phyloP scores from a whole-genome alignment of 2,329 filamentous ascomycete genomes.

The Hymenoscyphus occultus region DNA sequence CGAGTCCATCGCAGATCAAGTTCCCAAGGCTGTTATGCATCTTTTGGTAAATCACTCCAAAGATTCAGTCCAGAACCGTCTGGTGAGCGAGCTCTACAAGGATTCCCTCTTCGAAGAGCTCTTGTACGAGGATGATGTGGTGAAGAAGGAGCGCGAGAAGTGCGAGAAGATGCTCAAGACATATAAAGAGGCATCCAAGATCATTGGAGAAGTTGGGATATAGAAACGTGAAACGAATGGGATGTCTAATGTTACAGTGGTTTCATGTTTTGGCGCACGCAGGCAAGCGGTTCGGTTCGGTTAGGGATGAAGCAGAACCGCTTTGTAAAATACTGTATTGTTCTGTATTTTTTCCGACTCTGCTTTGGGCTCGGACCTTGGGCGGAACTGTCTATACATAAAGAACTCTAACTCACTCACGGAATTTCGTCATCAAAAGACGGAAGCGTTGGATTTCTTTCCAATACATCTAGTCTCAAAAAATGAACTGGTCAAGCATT shows the following conservation, averaged over 20 bases:
- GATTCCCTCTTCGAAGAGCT: constrained; percentile 88
- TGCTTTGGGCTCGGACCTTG: neutral
- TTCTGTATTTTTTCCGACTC: constrained; percentile 15
- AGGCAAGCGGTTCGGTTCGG: constrained; percentile 15
- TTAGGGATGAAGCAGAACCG: constrained; percentile 17
- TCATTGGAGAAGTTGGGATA: constrained; percentile 92
- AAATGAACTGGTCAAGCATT: too few relatives aligned
- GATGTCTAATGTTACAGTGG: constrained; percentile 23
- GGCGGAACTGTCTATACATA: constrained; percentile 10
- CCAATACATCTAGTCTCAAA: too few relatives aligned
- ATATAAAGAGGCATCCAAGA: constrained; percentile 96
- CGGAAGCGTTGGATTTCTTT: neutral
- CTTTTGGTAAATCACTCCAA: constrained; percentile 97
- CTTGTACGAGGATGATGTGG: constrained; percentile 93
- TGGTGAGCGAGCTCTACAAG: constrained; percentile 94
- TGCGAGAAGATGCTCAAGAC: constrained; percentile 94
- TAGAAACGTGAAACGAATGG: constrained; percentile 18
- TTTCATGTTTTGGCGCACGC: constrained; percentile 16
- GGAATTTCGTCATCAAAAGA: neutral
- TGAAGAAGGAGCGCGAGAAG: constrained; percentile 97
- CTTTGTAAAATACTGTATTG: constrained; percentile 33
- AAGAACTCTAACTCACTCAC: constrained; percentile 2
- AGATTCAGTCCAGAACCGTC: constrained; percentile 93
- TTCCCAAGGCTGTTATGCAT: constrained; percentile 98
- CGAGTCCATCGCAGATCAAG: constrained; percentile 97